A percentile compares a stretch with the other conserved stretches of the same genome.
Evolutionary conservation across 192 early-diverging fungal genomes (phyloP).

Genomic region (Podila minutissima): DNA sequence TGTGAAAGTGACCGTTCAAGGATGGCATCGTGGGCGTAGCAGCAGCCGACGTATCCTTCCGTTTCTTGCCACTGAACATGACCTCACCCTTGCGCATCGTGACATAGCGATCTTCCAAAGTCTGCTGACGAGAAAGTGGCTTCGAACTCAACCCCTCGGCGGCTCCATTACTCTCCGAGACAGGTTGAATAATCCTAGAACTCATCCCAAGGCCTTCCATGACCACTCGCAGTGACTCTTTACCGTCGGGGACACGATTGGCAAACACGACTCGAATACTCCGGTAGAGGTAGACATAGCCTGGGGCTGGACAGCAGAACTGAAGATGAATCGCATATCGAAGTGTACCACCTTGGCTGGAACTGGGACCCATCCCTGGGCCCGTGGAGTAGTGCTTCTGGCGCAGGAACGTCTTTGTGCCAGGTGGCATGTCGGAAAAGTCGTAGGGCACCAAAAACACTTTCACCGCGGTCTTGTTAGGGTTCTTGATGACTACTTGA

Average conservation of each 20-base stretch:
- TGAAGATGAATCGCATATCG: constrained; percentile 86
- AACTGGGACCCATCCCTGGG: constrained; percentile 15
- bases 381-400: constrained; percentile 76
- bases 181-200: constrained; percentile 51
- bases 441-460: constrained; percentile 85
- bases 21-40: constrained; percentile 1
- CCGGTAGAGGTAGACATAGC: constrained; percentile 70
- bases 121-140: not conserved
- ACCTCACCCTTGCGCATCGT: constrained; percentile 48
- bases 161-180: constrained; percentile 2
- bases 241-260: constrained; percentile 67
- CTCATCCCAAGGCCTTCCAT: constrained; percentile 68
- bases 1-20: not conserved
- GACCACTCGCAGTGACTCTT: constrained; percentile 71
- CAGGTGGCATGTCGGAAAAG: constrained; percentile 75
- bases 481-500: constrained; percentile 86
- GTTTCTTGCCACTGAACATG: constrained; percentile 22
- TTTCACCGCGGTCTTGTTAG: constrained; percentile 79
- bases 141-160: not conserved
- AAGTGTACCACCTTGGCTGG: constrained; percentile 45
- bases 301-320: constrained; percentile 64
- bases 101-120: constrained; percentile 36
- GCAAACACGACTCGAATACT: constrained; percentile 81
- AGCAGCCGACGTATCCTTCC: constrained; percentile 12
- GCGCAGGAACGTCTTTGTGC: constrained; percentile 80